phyloP scores from a whole-genome alignment of 2,329 filamentous ascomycete genomes.

The Stagonosporopsis cucurbitacearum region DNA sequence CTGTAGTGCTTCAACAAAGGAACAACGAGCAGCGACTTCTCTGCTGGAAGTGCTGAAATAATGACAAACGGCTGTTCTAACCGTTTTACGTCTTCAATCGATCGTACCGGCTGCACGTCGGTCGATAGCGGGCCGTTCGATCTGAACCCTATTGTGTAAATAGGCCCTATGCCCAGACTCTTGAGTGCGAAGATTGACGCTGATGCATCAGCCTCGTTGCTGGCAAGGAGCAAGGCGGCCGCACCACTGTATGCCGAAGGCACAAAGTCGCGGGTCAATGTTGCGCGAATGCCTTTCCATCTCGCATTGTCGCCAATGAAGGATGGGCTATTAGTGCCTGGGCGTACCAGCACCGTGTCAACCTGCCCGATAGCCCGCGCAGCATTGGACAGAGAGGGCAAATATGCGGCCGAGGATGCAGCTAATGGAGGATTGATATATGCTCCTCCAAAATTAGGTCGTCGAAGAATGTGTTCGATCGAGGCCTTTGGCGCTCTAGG shows the following conservation, averaged over 20 bases:
- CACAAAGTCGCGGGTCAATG: slow-evolving; percentile 79
- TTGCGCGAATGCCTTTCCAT: slow-evolving; percentile 85
- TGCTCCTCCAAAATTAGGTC: slow-evolving; percentile 80
- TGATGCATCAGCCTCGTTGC: slow-evolving; percentile 75
- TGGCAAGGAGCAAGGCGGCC: slow-evolving; percentile 77
- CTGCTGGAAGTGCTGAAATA: slow-evolving; percentile 77
- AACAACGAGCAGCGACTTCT: slow-evolving; percentile 79
- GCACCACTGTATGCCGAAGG: slow-evolving; percentile 80
- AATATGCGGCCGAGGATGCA: slow-evolving; percentile 61
- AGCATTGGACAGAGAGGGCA: slow-evolving; percentile 73
- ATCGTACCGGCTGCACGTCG: slow-evolving; percentile 69
- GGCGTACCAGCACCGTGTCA: slow-evolving; percentile 76
- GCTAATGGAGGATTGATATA: slow-evolving; percentile 76
- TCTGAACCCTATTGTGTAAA: slow-evolving; percentile 85
- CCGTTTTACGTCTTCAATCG: slow-evolving; percentile 80
- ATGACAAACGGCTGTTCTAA: slow-evolving; percentile 82
- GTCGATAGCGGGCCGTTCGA: slow-evolving; percentile 64
- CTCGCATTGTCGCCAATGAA: slow-evolving; percentile 82
- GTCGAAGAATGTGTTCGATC: slow-evolving; percentile 74
- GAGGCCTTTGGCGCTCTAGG: slow-evolving; percentile 71
- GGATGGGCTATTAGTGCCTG: slow-evolving; percentile 46
- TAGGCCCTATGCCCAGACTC: slow-evolving; percentile 75
- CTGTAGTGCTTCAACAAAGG: slow-evolving; percentile 77
- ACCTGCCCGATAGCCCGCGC: slow-evolving; percentile 80
- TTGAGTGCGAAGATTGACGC: slow-evolving; percentile 80